These are phyloP conservation scores for Trichoderma lentiforme DNA, from an alignment of 2,329 filamentous ascomycete genomes.

Conservation along the genomic window DNA sequence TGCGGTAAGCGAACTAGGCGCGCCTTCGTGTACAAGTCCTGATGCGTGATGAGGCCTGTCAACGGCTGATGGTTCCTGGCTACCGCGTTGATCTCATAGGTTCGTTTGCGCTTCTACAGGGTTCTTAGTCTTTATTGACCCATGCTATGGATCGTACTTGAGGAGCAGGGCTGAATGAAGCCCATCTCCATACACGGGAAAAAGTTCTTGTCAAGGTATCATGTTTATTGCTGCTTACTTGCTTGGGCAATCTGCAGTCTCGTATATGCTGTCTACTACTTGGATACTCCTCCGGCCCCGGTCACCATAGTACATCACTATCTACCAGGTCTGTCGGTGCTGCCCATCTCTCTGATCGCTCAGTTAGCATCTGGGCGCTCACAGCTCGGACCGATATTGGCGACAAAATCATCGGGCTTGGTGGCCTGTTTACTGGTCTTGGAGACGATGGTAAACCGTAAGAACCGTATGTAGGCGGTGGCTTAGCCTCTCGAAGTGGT, in stretches of 20 bases:
- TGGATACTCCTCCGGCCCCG: background rate
- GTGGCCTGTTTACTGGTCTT: conserved; percentile 23
- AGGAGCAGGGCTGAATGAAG: background rate
- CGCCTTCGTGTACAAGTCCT: background rate
- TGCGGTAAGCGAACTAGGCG: conserved; percentile 13
- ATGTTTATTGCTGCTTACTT: background rate
- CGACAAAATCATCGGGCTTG: conserved; percentile 23
- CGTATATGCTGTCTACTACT: background rate
- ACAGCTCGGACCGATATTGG: conserved; percentile 18
- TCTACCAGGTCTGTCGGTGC: conserved; percentile 20
- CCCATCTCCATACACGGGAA: background rate
- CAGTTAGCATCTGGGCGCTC: conserved; percentile 17
- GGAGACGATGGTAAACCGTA: conserved; percentile 31
- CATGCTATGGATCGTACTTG: background rate
- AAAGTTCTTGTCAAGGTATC: background rate
- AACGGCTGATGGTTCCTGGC: background rate
- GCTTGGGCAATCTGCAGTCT: background rate
- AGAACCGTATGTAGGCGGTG: conserved; percentile 27
- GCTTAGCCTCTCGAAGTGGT: conserved; percentile 21
- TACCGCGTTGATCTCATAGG: background rate
- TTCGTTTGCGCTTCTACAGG: background rate
- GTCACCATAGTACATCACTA: conserved; percentile 23
- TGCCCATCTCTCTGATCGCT: conserved; percentile 16
- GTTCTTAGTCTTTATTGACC: background rate
- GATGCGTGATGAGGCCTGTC: background rate